Evolutionary conservation across 208 protist species (phyloP), one percentile per base, ranked within the genome.

Genomic region (Hexamita inflata): DNA sequence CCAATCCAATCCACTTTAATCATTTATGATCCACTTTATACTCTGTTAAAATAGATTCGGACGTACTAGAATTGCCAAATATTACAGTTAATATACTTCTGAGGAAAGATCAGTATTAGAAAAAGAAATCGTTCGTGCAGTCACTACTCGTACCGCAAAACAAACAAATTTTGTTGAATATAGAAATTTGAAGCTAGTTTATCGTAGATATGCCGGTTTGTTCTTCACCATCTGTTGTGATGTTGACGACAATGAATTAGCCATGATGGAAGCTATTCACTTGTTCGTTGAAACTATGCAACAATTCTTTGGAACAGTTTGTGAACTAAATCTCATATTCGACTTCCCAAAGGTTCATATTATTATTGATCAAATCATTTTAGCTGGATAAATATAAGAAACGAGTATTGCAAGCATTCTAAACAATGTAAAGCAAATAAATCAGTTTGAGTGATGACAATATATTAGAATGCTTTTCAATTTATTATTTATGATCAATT

Each of bases 241-340:
- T 75, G 58, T 88, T 32, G 88, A 85, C 53, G 96, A 98, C 83
- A 99, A 99, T 82, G 95, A 98, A 61, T 82, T 98, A 13, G 86
- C 90, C 0, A 94, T 89, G 78, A 80, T 98, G 1, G 95, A 99
- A 82, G 83, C 90, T 61, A 98, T 99, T 79, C 94, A 97, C 79
- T 79, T 97, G 0, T 93, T 98, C 77, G 94, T 92, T 73, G 82
- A 87, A 58, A 75, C 32, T 45, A 88, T 99, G 26, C 95, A 99
- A 81, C 90, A 94, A 80, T 98, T 95, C 81, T 99, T 99, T 81
- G 93, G 91, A 66, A 95, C 96, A 79, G 96, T 99, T 29, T 98
- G 94, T 78, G 96, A 99, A 82, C 86, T 99, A 1, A 96, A 99
- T 82, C 86, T 99, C 30, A 92, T 99, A 32, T 98, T 96, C 85